Conservation (phyloP, 1,284 basidiomycete genomes). For the Ceratobasidium sp. region DNA sequence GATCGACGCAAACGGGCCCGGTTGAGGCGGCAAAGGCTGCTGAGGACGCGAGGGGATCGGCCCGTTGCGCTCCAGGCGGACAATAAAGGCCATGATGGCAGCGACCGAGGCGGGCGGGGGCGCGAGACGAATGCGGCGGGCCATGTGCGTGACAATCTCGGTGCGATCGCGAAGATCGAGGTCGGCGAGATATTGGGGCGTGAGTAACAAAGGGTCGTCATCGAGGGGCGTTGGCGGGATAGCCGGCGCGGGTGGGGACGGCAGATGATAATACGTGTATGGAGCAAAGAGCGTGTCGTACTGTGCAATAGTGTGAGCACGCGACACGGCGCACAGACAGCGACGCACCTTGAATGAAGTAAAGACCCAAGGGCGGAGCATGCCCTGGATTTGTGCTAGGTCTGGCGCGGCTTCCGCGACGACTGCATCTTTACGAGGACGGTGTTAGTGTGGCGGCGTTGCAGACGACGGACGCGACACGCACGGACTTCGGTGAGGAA, state of each 20-base stretch:
- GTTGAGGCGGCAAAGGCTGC: background rate
- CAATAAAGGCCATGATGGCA: constrained; percentile 56
- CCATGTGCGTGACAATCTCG: constrained; percentile 59
- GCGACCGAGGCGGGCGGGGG: constrained; percentile 58
- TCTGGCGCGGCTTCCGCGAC: constrained; percentile 48
- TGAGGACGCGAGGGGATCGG: constrained; percentile 15
- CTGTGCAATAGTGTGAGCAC: constrained; percentile 50
- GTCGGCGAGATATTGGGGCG: constrained; percentile 59
- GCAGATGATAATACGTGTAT: constrained; percentile 61
- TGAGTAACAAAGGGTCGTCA: constrained; percentile 27
- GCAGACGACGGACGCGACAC: constrained; percentile 37
- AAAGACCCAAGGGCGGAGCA: constrained; percentile 65
- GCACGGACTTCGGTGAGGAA: constrained; percentile 57
- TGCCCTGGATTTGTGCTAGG: constrained; percentile 49
- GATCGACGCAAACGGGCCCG: constrained; percentile 2
- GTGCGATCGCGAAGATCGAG: constrained; percentile 57
- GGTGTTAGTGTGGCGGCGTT: constrained; percentile 3
- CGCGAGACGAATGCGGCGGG: constrained; percentile 52
- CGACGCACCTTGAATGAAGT: constrained; percentile 54
- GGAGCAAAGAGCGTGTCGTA: constrained; percentile 65
- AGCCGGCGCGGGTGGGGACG: constrained; percentile 52
- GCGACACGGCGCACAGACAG: constrained; percentile 23
- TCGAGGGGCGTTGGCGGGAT: constrained; percentile 48
- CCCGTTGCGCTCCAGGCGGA: constrained; percentile 39
- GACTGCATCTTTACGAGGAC: constrained; percentile 35